Base-by-base conservation (phyloP, 192 early-diverging fungal genomes). In the Mortierella hygrophila region DNA sequence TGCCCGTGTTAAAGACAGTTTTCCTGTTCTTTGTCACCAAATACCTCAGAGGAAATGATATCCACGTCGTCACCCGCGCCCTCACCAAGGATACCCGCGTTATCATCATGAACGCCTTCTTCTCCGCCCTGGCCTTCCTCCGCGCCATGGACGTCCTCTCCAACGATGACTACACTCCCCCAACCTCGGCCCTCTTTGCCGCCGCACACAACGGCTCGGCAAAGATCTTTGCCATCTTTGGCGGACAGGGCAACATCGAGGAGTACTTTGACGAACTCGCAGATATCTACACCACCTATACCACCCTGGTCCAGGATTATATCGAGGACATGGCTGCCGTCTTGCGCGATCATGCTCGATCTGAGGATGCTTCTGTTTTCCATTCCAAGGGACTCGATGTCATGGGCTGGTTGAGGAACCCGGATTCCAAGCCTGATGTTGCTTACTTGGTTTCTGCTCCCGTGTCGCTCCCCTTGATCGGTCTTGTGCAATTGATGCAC, bases 211-310 rank as follows among this genome's bases (percentile, higher is more conserved):
- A 89, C 29, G 93, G 94, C 37, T 88, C 82, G 15, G 94, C 95
- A 52, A 89, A 89, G 69, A 82, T 95, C 46, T 94, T 97, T 82
- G 96, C 97, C 49, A 93, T 99, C 78, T 99, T 99, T 94, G 97
- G 97, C 78, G 97, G 97, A 63, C 97, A 99, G 90, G 97, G 97
- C 78, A 97, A 96, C 84, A 95, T 96, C 49, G 95, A 97, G 77
- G 97, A 97, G 78, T 99, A 97, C 92, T 97, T 99, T 93, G 93
- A 95, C 85, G 97, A 99, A 89, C 91, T 97, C 38, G 94, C 94
- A 49, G 91, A 92, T 71, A 92, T 96, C 38, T 96, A 93, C 88
- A 90, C 90, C 75, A 96, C 96, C 83, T 97, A 97, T 90, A 93
- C 94, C 81, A 90, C 94, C 68, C 83, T 97, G 60, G 89, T 96